Evolutionary conservation across 2,329 filamentous ascomycete species (phyloP), one percentile per base, ranked within the genome.

Genomic region (Trichoderma atroviride): DNA sequence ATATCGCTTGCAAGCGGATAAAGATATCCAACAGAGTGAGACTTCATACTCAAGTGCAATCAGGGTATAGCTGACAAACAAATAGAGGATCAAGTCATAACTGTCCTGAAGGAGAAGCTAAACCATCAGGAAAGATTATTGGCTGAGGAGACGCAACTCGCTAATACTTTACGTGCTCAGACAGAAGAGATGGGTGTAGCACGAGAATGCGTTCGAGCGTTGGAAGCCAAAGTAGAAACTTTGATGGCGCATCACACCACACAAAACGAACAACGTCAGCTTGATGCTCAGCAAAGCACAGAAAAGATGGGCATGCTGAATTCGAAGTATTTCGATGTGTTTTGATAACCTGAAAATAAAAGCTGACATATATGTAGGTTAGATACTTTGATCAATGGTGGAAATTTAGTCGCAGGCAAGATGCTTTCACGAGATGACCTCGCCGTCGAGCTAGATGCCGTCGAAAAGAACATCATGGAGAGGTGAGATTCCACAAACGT

Each of bases 31-130:
- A 14, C 66, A 74, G 24, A 77, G 78, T 79, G 70, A 56, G 73
- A 57, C 11, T 35, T 11, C 24, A 7, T 16, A 4, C n/a, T 19
- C 35, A 43, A 14, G 24, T 10, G 22, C n/a, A 4, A 4, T 37
- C 1, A 29, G 19, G 16, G 24, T 47, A 3, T 50, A 6, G 53
- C 64, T 72, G 10, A 72, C 40, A 14, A 29, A n/a, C 2, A 4
- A 19, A 7, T 52, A 79, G 78, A 76, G 64, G 72, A 75, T 16
- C 40, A 71, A 35, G 69, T 57, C 9, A 75, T 79, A n/a, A 71
- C 64, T 4, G 59, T 75, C 6, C 70, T 79, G 7, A 47, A 73
- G 47, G 61, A 55, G 13, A 74, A 71, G 27, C 19, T 75, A 16
- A 37, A 72, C 19, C 67, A 72, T 31, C 74, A 76, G 43, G 70